phyloP scores from a whole-genome alignment of 331 rosid species.

The Acacia pycnantha region DNA sequence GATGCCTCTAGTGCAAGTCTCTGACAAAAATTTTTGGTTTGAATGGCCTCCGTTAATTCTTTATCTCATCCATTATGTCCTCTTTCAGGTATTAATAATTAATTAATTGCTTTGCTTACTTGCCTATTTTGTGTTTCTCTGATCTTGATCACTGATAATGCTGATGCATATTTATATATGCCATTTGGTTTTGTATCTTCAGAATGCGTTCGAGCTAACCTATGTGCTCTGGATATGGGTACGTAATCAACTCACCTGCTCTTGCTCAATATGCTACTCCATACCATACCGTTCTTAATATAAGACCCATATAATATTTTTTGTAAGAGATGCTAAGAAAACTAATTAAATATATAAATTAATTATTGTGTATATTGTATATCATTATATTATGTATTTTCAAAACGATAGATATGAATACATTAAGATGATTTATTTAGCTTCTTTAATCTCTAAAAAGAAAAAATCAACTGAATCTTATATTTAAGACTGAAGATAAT shows the following conservation, averaged over 20 bases:
- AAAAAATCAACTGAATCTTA: no score
- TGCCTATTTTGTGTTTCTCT: background rate
- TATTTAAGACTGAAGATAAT: no score
- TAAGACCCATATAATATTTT: no score
- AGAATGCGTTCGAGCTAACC: slow-evolving; percentile 97
- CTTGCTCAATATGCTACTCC: background rate
- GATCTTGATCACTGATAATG: background rate
- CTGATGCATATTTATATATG: slow-evolving; percentile 3
- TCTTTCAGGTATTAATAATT: slow-evolving; percentile 66
- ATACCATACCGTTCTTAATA: fast-evolving
- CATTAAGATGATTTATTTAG: no score
- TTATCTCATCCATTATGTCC: slow-evolving; percentile 79
- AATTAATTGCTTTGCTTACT: background rate
- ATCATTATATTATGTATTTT: no score
- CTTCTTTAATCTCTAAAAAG: no score
- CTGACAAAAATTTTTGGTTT: slow-evolving; percentile 89
- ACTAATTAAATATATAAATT: no score
- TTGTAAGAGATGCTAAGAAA: no score
- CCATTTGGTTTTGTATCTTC: slow-evolving; percentile 26
- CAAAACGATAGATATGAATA: no score
- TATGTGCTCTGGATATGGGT: slow-evolving; percentile 95
- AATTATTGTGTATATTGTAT: no score
- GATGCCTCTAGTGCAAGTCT: slow-evolving; percentile 87
- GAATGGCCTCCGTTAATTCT: slow-evolving; percentile 81
- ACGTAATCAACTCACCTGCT: slow-evolving; percentile 26